phyloP scores from a whole-genome alignment of 2,329 filamentous ascomycete genomes.

The Colletotrichum acutatum region DNA sequence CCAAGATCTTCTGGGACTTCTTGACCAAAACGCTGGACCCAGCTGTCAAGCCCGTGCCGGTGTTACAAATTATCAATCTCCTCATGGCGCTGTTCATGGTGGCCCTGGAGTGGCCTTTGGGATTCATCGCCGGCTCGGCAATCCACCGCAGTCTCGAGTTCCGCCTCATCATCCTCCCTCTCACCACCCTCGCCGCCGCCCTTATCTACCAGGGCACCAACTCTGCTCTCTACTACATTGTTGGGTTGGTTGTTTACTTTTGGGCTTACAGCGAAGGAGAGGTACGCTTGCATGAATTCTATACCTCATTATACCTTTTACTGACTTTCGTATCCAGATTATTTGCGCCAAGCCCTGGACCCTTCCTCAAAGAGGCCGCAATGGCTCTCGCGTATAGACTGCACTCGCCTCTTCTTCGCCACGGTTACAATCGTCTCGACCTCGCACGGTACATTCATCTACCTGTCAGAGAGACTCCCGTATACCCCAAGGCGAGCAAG shows the following conservation, averaged over 20 bases:
- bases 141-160: slow-evolving; percentile 91
- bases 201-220: slow-evolving; percentile 95
- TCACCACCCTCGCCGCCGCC: slow-evolving; percentile 78
- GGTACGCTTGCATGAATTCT: slow-evolving; percentile 59
- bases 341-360: slow-evolving; percentile 78
- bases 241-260: slow-evolving; percentile 89
- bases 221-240: slow-evolving; percentile 88
- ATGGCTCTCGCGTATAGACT: slow-evolving; percentile 36
- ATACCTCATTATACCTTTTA: slow-evolving; percentile 22
- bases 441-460: slow-evolving; percentile 6
- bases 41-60: slow-evolving; percentile 87
- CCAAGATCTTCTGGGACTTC: slow-evolving; percentile 99
- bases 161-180: slow-evolving; percentile 83
- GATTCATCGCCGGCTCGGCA: slow-evolving; percentile 77
- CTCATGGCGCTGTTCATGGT: slow-evolving; percentile 82
- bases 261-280: slow-evolving; percentile 98
- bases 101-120: slow-evolving; percentile 91
- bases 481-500: slow-evolving; percentile 10
- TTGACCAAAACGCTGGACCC: slow-evolving; percentile 88
- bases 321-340: slow-evolving; percentile 56
- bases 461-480: slow-evolving; percentile 18
- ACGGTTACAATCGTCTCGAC: slow-evolving; percentile 11
- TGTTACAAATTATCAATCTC: slow-evolving; percentile 91
- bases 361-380: slow-evolving; percentile 65
- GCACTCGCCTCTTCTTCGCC: not conserved